Conservation (phyloP, 495 filamentous ascomycete species). For the Friedmanniomyces endolithicus region DNA sequence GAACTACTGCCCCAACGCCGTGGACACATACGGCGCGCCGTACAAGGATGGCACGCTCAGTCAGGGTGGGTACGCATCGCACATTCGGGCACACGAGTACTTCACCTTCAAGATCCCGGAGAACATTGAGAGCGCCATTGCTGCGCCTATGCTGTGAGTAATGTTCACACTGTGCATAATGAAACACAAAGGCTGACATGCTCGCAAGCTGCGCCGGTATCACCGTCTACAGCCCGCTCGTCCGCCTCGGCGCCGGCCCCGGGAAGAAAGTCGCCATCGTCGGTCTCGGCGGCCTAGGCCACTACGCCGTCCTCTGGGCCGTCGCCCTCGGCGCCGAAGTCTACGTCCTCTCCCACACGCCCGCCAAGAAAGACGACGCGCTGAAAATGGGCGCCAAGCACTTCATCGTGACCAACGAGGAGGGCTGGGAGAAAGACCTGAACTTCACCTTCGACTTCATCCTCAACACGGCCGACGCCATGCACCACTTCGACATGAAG, state of each 20-base stretch:
- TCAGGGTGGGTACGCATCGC: constrained; percentile 55
- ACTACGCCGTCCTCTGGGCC: constrained; percentile 34
- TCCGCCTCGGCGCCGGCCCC: constrained; percentile 57
- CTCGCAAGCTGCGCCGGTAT: constrained; percentile 56
- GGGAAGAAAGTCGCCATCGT: constrained; percentile 64
- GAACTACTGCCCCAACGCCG: constrained; percentile 60
- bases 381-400: constrained; percentile 33
- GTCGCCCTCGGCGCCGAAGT: constrained; percentile 35
- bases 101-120: constrained; percentile 74
- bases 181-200: background rate
- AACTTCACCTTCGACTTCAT: constrained; percentile 60
- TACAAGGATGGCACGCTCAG: constrained; percentile 49
- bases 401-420: constrained; percentile 30
- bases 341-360: constrained; percentile 34
- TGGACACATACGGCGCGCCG: constrained; percentile 54
- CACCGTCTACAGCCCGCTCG: constrained; percentile 67
- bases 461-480: constrained; percentile 59
- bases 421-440: constrained; percentile 32
- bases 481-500: constrained; percentile 52
- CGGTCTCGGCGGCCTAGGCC: constrained; percentile 32
- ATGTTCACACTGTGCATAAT: background rate
- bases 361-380: constrained; percentile 32
- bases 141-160: constrained; percentile 68
- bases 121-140: constrained; percentile 48
- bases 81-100: constrained; percentile 65